Base-by-base conservation (phyloP, 192 early-diverging fungal genomes). In the Thoreauomyces humboldtii region DNA sequence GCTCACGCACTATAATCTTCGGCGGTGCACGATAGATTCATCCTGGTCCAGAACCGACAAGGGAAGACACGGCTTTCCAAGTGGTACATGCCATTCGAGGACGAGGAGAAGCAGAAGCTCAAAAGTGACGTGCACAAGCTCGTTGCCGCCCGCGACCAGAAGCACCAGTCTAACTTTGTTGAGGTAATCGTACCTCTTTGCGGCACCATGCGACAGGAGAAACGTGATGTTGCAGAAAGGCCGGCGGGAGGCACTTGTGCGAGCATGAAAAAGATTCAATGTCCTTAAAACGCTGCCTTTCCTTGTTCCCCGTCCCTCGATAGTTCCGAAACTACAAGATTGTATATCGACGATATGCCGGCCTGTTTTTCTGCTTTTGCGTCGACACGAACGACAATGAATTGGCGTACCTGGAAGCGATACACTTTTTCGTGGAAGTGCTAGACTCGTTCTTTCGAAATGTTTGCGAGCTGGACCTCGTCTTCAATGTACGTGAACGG, bases 331-430 rank as follows among this genome's bases (percentile, higher is more conserved):
- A 95, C 79, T 91, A 94, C 79, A 98, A 97, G 73, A 91, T 99
- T 34, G 92, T 99, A 0, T 99, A 99, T 65, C 90, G 97, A 34
- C 88, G 97, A 28, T 98, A 98, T 77, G 95, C 95, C 0, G 95
- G 75, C n/a, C 79, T 99, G 25, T 99, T 96, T 77, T 99, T 99
- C 75, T 98, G 97, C 77, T 91, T 98, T 69, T 96, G 95, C 73
- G 94, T 99, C 0, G 95, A 98, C 73, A 90, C 91, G 17, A 98
- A 97, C 73, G 97, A 99, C 77, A 99, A 99, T 66, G 95, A 98
- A 70, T 77, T 99, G 21, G 87, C 90, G 0, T 92, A 92, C 63
- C 73, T 99, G 29, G 97, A 99, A 71, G 94, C 93, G 0, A 98
- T 99, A 37, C 97, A 99, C 69, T 89, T 99, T 64, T 98, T 99